Percentiles rank a stretch among this genome's conserved stretches.
These are phyloP conservation scores for Stylosanthes scabra DNA, from an alignment of 331 rosid species.

Conservation along the genomic window DNA sequence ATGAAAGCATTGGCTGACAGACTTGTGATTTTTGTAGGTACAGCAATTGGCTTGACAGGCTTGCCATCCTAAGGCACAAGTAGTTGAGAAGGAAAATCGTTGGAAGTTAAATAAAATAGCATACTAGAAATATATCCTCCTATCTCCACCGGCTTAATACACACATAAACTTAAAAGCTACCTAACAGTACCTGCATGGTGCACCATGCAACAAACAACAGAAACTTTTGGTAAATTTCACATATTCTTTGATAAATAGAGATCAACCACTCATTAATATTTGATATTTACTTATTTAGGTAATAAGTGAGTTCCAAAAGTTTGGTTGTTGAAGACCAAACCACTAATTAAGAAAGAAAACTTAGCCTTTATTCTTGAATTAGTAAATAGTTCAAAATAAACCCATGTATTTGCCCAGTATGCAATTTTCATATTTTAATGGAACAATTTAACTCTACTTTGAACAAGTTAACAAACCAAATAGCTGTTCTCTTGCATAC, in stretches of 20 bases:
- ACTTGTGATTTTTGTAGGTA: constrained; percentile 58
- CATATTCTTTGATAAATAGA: constrained; percentile 23
- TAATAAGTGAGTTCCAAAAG: neutral
- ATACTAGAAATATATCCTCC: constrained; percentile 22
- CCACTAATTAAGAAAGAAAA: constrained; percentile 15
- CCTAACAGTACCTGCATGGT: constrained; percentile 16
- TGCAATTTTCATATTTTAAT: constrained; percentile 11
- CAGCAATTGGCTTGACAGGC: constrained; percentile 49
- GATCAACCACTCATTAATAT: constrained; percentile 11
- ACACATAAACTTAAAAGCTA: neutral
- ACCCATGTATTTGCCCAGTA: neutral
- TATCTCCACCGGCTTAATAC: constrained; percentile 10
- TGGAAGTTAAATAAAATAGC: constrained; percentile 25
- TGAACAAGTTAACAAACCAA: constrained; percentile 1
- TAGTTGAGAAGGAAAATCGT: constrained; percentile 24
- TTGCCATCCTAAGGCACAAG: constrained; percentile 61
- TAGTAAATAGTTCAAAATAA: constrained; percentile 13
- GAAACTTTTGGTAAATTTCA: constrained; percentile 15
- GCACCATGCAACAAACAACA: constrained; percentile 25
- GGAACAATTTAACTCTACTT: constrained; percentile 14
- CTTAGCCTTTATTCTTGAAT: neutral
- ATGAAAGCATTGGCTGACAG: constrained; percentile 68
- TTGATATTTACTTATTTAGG: neutral
- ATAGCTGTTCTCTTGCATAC: neutral
- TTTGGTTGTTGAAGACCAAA: neutral